Evolutionary conservation across 306 rosid genomes (phyloP).

Genomic region (Oxytropis ochrocephala): DNA sequence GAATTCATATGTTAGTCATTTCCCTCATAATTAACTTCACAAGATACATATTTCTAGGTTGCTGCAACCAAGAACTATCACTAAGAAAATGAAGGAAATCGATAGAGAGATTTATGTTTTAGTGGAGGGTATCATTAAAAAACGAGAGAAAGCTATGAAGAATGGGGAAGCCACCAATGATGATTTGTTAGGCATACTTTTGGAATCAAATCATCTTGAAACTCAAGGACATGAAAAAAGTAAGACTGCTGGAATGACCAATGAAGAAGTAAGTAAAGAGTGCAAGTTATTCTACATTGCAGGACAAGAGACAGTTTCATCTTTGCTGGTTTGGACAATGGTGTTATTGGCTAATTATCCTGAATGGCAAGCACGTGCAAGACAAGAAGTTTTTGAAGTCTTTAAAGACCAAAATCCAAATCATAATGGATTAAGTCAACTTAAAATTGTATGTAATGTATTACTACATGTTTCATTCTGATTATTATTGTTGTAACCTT

Average conservation of each 20-base stretch:
- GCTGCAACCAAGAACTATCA: neutral
- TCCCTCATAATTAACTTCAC: neutral
- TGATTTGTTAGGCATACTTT: constrained; percentile 4
- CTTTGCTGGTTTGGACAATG: neutral
- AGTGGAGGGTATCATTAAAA: neutral
- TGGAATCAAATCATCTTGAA: neutral
- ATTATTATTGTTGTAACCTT: neutral
- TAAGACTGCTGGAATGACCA: neutral
- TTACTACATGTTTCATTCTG: neutral
- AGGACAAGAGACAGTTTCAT: neutral
- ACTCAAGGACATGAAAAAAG: neutral
- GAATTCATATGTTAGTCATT: neutral
- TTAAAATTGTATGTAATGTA: neutral
- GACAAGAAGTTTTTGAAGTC: neutral
- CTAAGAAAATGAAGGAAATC: neutral
- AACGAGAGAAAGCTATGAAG: neutral
- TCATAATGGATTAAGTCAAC: neutral
- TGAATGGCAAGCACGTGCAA: constrained; percentile 9
- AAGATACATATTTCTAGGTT: neutral
- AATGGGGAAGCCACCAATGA: neutral
- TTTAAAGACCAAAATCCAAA: neutral
- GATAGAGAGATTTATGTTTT: neutral
- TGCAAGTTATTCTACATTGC: neutral
- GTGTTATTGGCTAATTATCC: neutral
- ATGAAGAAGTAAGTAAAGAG: neutral